These are phyloP conservation scores for Vigna mungo DNA, from an alignment of 306 rosid species.

Conservation along the genomic window DNA sequence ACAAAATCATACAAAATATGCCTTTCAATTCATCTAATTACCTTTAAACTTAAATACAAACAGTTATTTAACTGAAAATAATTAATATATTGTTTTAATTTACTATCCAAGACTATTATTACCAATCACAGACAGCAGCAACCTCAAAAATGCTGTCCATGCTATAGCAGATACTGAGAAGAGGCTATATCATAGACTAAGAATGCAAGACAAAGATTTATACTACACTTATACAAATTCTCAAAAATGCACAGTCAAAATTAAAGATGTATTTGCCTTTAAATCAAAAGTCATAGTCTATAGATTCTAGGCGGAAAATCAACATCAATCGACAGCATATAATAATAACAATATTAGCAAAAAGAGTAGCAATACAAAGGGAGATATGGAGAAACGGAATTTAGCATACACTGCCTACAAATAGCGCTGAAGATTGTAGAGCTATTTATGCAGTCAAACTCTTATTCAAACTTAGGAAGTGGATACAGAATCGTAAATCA, in stretches of 20 bases:
- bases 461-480: too few species aligned
- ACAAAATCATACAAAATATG: not conserved
- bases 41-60: not conserved
- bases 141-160: not conserved
- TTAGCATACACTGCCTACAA: not conserved
- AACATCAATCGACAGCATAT: not conserved
- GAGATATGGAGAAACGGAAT: not conserved
- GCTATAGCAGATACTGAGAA: not conserved
- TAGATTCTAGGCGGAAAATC: not conserved
- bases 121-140: not conserved
- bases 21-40: not conserved
- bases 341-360: not conserved
- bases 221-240: not conserved
- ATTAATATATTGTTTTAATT: not conserved
- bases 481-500: too few species aligned
- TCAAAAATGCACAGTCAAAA: not conserved
- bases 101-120: not conserved
- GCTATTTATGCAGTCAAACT: not conserved
- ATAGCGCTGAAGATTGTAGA: not conserved
- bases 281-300: not conserved
- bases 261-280: not conserved
- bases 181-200: not conserved
- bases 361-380: not conserved
- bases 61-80: not conserved
- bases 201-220: not conserved